These are phyloP conservation scores for Annulohypoxylon maeteangense DNA, from an alignment of 495 filamentous ascomycete genomes.

Conservation along the genomic window DNA sequence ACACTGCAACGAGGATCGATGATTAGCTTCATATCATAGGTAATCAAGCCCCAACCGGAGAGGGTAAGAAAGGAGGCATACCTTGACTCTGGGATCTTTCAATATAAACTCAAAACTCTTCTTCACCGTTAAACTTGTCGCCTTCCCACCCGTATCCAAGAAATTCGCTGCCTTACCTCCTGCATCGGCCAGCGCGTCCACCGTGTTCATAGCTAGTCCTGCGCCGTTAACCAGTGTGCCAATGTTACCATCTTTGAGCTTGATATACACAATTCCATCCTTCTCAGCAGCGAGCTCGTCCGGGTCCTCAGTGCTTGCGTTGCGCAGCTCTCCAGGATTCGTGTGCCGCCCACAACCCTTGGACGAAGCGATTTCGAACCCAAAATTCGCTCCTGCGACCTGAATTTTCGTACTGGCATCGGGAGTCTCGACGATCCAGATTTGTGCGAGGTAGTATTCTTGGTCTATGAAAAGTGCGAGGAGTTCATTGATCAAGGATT, in stretches of 20 bases:
- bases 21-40: conserved; percentile 35
- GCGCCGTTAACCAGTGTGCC: conserved; percentile 89
- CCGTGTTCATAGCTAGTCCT: conserved; percentile 92
- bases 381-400: conserved; percentile 61
- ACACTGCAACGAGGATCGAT: conserved; percentile 23
- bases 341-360: conserved; percentile 71
- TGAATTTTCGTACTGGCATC: conserved; percentile 58
- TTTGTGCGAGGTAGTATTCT: conserved; percentile 73
- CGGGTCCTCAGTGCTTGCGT: conserved; percentile 60
- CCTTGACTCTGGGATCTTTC: conserved; percentile 74
- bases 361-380: conserved; percentile 84
- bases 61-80: conserved; percentile 15
- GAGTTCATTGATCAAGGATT: conserved; percentile 63
- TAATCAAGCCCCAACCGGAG: background rate
- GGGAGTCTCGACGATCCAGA: conserved; percentile 53
- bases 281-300: conserved; percentile 70
- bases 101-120: conserved; percentile 78
- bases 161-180: conserved; percentile 80
- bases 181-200: conserved; percentile 76
- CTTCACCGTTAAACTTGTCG: conserved; percentile 85
- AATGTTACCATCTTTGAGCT: conserved; percentile 58
- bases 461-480: conserved; percentile 71
- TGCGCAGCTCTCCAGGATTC: conserved; percentile 69
- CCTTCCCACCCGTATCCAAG: conserved; percentile 90
- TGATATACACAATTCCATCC: conserved; percentile 79